A percentile compares a stretch with the other conserved stretches of the same genome.
Conservation (phyloP, 768 basidiomycete genomes). For the Roridomyces roridus region DNA sequence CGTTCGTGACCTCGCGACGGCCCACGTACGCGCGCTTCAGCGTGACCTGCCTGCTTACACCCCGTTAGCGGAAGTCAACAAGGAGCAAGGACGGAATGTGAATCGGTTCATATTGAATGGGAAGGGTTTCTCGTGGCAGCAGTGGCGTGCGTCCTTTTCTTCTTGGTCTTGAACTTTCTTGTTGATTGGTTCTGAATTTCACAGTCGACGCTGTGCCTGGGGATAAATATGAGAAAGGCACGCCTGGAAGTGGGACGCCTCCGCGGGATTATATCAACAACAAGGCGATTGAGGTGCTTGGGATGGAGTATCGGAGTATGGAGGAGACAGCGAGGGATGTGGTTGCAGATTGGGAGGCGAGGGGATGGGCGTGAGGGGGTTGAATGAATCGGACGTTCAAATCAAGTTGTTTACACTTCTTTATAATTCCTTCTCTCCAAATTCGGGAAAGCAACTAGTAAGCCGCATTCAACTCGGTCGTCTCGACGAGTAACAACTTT, state of each 20-base stretch:
- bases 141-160: slow-evolving; percentile 12
- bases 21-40: slow-evolving; percentile 55
- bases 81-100: slow-evolving; percentile 46
- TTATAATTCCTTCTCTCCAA: too few relatives aligned
- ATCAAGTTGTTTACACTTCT: too few relatives aligned
- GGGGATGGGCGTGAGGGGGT: slow-evolving; percentile 51
- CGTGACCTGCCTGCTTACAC: too few relatives aligned
- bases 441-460: too few relatives aligned
- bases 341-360: slow-evolving; percentile 48
- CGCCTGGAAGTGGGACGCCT: slow-evolving; percentile 36
- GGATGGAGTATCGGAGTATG: slow-evolving; percentile 46
- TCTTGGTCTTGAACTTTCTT: not conserved
- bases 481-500: too few relatives aligned
- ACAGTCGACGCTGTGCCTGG: slow-evolving; percentile 21
- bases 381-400: too few relatives aligned
- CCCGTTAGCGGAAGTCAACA: slow-evolving; percentile 3
- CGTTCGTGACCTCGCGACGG: slow-evolving; percentile 56
- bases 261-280: slow-evolving; percentile 35
- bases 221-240: slow-evolving; percentile 38
- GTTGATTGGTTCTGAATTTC: not conserved
- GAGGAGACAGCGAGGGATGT: slow-evolving; percentile 48
- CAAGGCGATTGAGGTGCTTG: slow-evolving; percentile 48
- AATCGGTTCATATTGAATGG: slow-evolving; percentile 55
- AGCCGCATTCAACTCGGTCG: too few relatives aligned
- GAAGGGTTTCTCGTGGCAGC: slow-evolving; percentile 29